Evolutionary conservation across 2,329 filamentous ascomycete species (phyloP), one percentile per base, ranked within the genome.

Genomic region (Fusarium oxysporum): DNA sequence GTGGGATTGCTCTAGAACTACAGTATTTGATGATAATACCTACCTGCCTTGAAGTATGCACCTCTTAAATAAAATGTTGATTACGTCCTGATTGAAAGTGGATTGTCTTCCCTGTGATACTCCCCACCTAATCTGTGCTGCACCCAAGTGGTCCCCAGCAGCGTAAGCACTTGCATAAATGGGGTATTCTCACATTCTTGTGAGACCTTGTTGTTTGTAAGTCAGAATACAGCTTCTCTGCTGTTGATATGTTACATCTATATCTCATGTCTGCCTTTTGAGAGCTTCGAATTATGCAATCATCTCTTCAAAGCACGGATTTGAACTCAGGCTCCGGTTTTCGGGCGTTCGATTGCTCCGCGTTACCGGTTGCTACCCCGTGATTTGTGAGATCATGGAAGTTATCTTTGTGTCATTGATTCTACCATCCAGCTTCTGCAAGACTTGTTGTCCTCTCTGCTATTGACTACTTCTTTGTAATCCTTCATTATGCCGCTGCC

Each of bases 341-440:
- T 61, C 70, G 65, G 61, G 43, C 28, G 21, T 19, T 71, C 25
- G 23, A 56, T 71, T 73, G 58, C 66, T 48, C 70, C 70, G 66
- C 66, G 66, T 55, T 65, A n/a, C 70, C 59, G 70, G 59, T 41
- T 45, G 28, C 40, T 59, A 38, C 19, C 60, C 44, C 61, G 50
- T 70, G 33, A 35, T 64, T 38, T 50, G 48, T 55, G 54, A 70
- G 43, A 41, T 60, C 33, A 65, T 56, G 41, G 21, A 25, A 37
- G 43, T 33, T 48, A 28, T 45, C 32, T 44, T 48, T 41, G 13
- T 59, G 25, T 33, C 53, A 60, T 38, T 40, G 12, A 58, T 45
- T 56, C 50, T 55, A 35, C 48, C 23, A 19, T 40, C 30, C 32
- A 59, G n/a, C 21, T 17, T 61, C 35, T 43, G 16, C 23, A 37